Conservation (phyloP, 2,329 filamentous ascomycete genomes). For the Arthrobotrys iridis region DNA sequence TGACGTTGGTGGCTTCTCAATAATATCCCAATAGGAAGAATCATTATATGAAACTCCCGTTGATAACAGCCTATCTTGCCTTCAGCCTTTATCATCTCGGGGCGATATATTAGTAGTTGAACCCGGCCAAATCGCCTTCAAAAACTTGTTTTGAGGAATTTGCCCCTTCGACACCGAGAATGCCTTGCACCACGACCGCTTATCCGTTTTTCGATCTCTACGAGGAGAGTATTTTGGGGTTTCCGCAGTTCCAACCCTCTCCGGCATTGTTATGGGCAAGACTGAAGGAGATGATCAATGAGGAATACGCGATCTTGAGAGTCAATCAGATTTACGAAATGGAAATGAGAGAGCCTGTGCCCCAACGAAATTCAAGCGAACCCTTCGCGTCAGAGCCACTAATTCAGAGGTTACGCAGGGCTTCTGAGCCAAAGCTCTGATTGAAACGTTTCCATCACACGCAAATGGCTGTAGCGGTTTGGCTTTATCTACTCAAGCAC, state of each 20-base stretch:
- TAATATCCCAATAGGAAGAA: conserved; percentile 2
- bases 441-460: background rate
- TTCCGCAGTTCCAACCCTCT: conserved; percentile 24
- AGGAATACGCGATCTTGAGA: conserved; percentile 40
- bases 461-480: background rate
- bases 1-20: conserved; percentile 6
- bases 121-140: background rate
- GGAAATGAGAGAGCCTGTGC: background rate
- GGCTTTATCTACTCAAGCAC: too few relatives aligned
- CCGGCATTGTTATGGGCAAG: conserved; percentile 34
- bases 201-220: conserved; percentile 51
- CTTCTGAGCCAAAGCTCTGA: conserved; percentile 2
- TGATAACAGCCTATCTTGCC: conserved; percentile 21
- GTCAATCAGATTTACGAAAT: conserved; percentile 33
- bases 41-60: background rate
- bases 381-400: conserved; percentile 7
- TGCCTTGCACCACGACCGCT: conserved; percentile 38
- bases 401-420: conserved; percentile 29
- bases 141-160: background rate
- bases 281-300: conserved; percentile 40
- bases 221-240: conserved; percentile 37
- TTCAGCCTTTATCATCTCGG: conserved; percentile 10
- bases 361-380: background rate
- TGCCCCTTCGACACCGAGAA: background rate
- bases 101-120: background rate